Conservation (phyloP, 31 red algal genomes). For the Endocladia muricata region DNA sequence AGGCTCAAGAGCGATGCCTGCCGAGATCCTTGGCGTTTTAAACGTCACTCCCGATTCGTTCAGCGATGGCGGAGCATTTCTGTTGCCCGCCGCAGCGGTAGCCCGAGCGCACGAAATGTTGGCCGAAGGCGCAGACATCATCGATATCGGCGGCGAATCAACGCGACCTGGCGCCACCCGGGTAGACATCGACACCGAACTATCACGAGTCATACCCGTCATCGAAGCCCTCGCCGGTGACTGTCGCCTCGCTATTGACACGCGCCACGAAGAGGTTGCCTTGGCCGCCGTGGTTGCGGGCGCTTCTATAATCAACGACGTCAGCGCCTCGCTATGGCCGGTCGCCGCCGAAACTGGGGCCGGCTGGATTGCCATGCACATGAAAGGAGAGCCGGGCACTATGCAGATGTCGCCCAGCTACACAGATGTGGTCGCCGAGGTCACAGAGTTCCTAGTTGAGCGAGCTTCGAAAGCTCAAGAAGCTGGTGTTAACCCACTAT, state of each 20-base stretch:
- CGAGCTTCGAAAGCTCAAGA: not conserved
- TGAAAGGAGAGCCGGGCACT: not conserved
- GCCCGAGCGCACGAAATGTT: slow-evolving; percentile 11
- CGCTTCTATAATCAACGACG: slow-evolving; percentile 63
- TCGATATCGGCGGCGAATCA: slow-evolving; percentile 65
- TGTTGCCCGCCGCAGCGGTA: not conserved
- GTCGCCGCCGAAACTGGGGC: not conserved
- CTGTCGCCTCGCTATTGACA: slow-evolving; percentile 33
- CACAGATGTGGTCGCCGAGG: not conserved
- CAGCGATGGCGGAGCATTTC: slow-evolving; percentile 36
- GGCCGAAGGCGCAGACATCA: slow-evolving; percentile 13
- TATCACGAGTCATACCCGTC: slow-evolving; percentile 37
- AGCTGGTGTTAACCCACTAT: not conserved
- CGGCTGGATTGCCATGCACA: not conserved
- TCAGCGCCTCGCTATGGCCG: not conserved
- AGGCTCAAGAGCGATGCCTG: not conserved
- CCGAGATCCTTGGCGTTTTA: slow-evolving; percentile 44
- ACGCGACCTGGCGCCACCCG: slow-evolving; percentile 51
- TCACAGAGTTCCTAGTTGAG: not conserved
- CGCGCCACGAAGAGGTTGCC: slow-evolving; percentile 40
- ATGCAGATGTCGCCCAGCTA: not conserved
- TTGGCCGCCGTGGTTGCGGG: slow-evolving; percentile 15
- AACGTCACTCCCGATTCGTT: slow-evolving; percentile 78
- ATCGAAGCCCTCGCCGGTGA: slow-evolving; percentile 17
- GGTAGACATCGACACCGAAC: slow-evolving; percentile 13